Evolutionary conservation across 306 rosid species (phyloP), one percentile per base, ranked within the genome.

Genomic region (Leucaena leucocephala): DNA sequence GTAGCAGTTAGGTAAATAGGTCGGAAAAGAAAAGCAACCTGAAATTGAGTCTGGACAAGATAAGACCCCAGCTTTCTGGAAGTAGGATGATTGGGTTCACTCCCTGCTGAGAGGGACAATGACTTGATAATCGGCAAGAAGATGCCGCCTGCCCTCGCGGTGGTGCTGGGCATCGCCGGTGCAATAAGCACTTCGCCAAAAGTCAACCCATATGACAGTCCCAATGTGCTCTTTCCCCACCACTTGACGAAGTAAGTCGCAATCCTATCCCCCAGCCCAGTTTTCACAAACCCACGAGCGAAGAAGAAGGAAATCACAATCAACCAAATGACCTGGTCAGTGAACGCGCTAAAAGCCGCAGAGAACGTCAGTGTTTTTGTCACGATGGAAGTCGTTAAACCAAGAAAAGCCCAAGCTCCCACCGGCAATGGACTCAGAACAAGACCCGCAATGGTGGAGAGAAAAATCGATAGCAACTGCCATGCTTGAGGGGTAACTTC

Each of bases 291-390:
- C 8, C 92, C 92, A 33, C 92, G 91, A 59, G 95, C 92, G 59
- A 90, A 90, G 38, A 68, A 90, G 82, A 88, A 90, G 14, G 91
- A 90, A 74, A 88, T 89, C n/a, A 90, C 95, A 77, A 90, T 88
- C 85, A 90, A 52, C 92, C 92, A 90, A 78, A 90, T 90, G 13
- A 90, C 92, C 78, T 88, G 90, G 73, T 68, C 48, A 14, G 73
- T 68, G 55, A 68, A 68, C 17, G 55, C 15, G 88, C 87, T 52
- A 65, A 90, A 88, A 40, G 92, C 95, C 15, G 87, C 75, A 5
- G 86, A 50, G 15, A 90, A 88, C 4, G 85, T 67, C n/a, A 90
- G 87, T 2, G 95, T 90, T 43, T 74, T 80, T 10, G 92, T 85
- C 16, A 87, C 88, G 0, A 90, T 3, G 40, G 91, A 52, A 1